Percentiles rank a stretch among this genome's conserved stretches.
These are phyloP conservation scores for Fragaria vesca DNA, from an alignment of 306 rosid species.

Conservation along the genomic window DNA sequence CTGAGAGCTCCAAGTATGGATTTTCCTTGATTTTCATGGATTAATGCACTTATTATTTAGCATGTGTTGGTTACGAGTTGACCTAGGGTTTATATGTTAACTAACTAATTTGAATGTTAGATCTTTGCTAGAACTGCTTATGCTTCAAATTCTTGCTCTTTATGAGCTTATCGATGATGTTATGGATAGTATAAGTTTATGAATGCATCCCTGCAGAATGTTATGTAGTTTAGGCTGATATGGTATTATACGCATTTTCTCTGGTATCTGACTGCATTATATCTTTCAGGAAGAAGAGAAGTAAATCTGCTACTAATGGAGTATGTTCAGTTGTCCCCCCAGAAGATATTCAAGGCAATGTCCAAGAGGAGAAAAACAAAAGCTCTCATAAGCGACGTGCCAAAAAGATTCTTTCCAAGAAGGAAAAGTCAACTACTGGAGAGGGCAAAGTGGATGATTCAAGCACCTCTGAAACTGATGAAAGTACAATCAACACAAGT, in stretches of 20 bases:
- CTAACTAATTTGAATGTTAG: neutral
- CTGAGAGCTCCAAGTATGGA: conserved; percentile 58
- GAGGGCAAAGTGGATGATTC: conserved; percentile 36
- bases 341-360: conserved; percentile 28
- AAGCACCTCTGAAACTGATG: conserved; percentile 23
- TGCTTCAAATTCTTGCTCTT: neutral
- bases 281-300: conserved; percentile 67
- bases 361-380: conserved; percentile 34
- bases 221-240: neutral
- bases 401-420: conserved; percentile 34
- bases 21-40: neutral
- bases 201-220: neutral
- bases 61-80: neutral
- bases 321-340: conserved; percentile 38
- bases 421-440: conserved; percentile 39
- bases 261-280: conserved; percentile 3
- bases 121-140: neutral
- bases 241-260: neutral
- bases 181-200: neutral
- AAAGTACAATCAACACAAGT: conserved; percentile 35
- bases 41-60: neutral
- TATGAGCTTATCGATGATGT: neutral
- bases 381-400: conserved; percentile 25
- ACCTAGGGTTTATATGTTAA: neutral
- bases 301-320: conserved; percentile 41